Evolutionary conservation across 805 yeast species (phyloP).

Genomic region (Hanseniaspora clermontiae): DNA sequence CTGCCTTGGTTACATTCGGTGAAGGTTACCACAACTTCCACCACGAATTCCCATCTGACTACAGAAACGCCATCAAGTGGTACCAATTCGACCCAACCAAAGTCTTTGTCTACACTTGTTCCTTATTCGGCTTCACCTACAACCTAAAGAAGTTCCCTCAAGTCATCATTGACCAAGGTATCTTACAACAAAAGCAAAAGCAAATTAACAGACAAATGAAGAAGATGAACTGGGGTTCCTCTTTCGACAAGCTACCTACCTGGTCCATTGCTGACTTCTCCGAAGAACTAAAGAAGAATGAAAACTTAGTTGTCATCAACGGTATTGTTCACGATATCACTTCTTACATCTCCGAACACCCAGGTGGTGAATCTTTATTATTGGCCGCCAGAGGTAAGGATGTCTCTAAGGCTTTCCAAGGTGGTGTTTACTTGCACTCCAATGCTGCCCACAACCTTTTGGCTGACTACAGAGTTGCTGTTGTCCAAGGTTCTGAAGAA

Average conservation of each 20-base stretch:
- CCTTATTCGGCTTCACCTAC: constrained; percentile 57
- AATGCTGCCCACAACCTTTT: constrained; percentile 76
- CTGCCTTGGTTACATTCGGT: constrained; percentile 75
- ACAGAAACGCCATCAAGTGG: constrained; percentile 79
- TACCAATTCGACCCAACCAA: constrained; percentile 81
- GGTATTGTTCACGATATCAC: constrained; percentile 73
- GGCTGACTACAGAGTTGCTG: constrained; percentile 74
- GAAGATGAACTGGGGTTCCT: constrained; percentile 63
- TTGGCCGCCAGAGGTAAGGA: constrained; percentile 66
- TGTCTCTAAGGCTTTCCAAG: constrained; percentile 73
- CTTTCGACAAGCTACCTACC: constrained; percentile 52
- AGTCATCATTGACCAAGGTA: constrained; percentile 71
- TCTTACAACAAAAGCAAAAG: constrained; percentile 73
- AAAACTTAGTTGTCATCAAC: constrained; percentile 55
- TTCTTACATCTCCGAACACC: constrained; percentile 58
- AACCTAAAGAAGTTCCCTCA: constrained; percentile 66
- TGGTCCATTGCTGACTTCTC: constrained; percentile 57
- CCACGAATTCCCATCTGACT: constrained; percentile 81
- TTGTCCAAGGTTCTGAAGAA: constrained; percentile 55
- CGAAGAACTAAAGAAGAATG: constrained; percentile 36
- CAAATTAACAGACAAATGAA: constrained; percentile 52
- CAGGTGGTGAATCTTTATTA: constrained; percentile 69
- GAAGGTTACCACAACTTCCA: constrained; percentile 87
- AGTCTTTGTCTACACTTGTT: constrained; percentile 42
- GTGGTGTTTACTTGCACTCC: constrained; percentile 75